Percentiles rank a stretch among this genome's conserved stretches.
phyloP scores from a whole-genome alignment of 2,329 filamentous ascomycete genomes.

The Talaromyces sp. region DNA sequence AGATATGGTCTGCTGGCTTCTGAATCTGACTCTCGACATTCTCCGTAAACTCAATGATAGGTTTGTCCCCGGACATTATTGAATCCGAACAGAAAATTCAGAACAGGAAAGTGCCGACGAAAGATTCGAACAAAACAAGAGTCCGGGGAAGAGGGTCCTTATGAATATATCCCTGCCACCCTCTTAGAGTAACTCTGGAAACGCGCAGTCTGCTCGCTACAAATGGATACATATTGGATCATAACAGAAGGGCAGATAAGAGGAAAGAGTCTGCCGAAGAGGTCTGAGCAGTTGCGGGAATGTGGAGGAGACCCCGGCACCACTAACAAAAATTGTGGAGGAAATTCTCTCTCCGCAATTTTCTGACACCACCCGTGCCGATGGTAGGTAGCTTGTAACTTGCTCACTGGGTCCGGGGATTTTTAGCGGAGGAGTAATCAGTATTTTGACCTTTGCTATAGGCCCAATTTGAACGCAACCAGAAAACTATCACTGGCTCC shows the following conservation, averaged over 20 bases:
- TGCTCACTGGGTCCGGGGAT: background rate
- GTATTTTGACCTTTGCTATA: background rate
- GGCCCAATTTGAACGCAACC: background rate
- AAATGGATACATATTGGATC: background rate
- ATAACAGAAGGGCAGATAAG: background rate
- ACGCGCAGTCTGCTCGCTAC: background rate
- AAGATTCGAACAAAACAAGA: background rate
- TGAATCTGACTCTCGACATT: background rate
- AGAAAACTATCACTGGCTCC: background rate
- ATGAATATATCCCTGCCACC: background rate
- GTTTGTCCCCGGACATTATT: background rate
- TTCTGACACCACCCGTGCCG: background rate
- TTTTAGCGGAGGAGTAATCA: background rate
- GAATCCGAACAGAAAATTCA: background rate
- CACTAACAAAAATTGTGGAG: background rate
- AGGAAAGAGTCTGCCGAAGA: background rate
- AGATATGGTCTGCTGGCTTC: background rate
- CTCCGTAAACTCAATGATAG: constrained; percentile 1
- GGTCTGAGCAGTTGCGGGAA: background rate
- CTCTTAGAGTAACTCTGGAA: background rate
- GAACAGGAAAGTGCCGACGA: background rate
- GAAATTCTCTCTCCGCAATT: background rate
- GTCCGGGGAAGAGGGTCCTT: background rate
- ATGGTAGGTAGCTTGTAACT: background rate
- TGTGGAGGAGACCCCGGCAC: background rate